Conservation (phyloP, 2,329 filamentous ascomycete species). For the Plenodomus tracheiphilus region DNA sequence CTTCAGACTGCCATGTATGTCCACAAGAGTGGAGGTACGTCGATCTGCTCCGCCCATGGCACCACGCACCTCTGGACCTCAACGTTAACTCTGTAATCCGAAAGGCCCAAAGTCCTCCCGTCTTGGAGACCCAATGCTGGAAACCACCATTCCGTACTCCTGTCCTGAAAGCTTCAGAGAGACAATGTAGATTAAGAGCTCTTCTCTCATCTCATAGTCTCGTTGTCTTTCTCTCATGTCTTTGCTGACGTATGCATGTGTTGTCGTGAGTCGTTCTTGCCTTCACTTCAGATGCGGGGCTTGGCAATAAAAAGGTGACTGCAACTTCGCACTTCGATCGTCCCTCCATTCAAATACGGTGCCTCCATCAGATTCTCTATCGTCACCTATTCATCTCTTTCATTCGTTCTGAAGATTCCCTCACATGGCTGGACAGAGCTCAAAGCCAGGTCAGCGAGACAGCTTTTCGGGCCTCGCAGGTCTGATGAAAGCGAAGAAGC, state of each 20-base stretch:
- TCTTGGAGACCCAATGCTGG: too few relatives aligned
- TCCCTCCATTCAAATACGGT: too few relatives aligned
- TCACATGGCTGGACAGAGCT: neutral
- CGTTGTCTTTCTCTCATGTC: neutral
- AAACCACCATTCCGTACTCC: too few relatives aligned
- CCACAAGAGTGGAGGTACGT: neutral
- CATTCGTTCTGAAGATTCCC: neutral
- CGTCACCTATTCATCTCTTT: neutral
- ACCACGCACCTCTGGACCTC: too few relatives aligned
- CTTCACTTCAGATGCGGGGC: neutral
- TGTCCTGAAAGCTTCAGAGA: too few relatives aligned
- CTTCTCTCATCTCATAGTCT: neutral
- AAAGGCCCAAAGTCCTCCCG: too few relatives aligned
- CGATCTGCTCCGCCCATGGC: too few relatives aligned
- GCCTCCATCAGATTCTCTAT: neutral
- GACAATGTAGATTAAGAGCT: too few relatives aligned
- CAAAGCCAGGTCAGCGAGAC: constrained; percentile 6
- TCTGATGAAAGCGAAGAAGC: constrained; percentile 24
- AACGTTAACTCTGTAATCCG: too few relatives aligned
- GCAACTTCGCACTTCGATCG: neutral
- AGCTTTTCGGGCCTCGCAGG: constrained; percentile 21
- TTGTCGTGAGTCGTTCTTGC: neutral
- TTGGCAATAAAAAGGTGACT: neutral
- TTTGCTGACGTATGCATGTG: neutral
- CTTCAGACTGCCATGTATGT: neutral